Base-by-base conservation (phyloP, 148 eudicot genomes). In the Camellia lanceoleosa region DNA sequence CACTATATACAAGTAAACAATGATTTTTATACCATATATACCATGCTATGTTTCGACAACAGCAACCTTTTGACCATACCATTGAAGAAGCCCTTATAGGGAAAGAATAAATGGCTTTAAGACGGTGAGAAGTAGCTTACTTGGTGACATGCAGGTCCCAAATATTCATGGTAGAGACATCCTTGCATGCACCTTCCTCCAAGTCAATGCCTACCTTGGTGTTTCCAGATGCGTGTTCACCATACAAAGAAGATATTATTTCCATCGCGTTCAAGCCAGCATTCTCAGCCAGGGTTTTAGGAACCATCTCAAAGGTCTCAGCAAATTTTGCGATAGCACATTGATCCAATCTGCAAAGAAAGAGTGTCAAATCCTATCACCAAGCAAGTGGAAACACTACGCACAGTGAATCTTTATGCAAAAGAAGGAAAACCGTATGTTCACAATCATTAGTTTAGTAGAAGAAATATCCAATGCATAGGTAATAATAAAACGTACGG, bases 201-300 rank as follows among this genome's bases (percentile, higher is more conserved):
- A 96, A 85, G 83, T 93, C 95, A 71, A 96, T 89, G 78, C 99
- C 97, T 82, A 96, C 98, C 84, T 83, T 91, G 64, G 89, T 75
- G 86, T 92, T 92, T 67, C 98, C 99, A 76, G 94, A 83, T 68
- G 98, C 87, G 84, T 93, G 97, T 60, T 96, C 98, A 69, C 89
- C 94, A 61, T 94, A 94, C 66, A 96, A 83, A 61, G 95, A 90
- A 49, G 99, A 91, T 83, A 96, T 92, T 69, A 93, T 94, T 83
- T 94, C 94, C 92, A 92, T 94, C 0, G 99, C 98, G 80, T 96
- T 92, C 43, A 91, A 90, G 78, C 99, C 99, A 74, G 99, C 99
- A 85, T 96, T 96, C 78, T 94, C 99, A 15, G 99, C 91, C 55
- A 96, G 84, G 11, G 92, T 92, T 83, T 87, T 92, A 8, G 98